A percentile compares a stretch with the other conserved stretches of the same genome.
These are phyloP conservation scores for Quercus gilva DNA, from an alignment of 306 rosid species.

Conservation along the genomic window DNA sequence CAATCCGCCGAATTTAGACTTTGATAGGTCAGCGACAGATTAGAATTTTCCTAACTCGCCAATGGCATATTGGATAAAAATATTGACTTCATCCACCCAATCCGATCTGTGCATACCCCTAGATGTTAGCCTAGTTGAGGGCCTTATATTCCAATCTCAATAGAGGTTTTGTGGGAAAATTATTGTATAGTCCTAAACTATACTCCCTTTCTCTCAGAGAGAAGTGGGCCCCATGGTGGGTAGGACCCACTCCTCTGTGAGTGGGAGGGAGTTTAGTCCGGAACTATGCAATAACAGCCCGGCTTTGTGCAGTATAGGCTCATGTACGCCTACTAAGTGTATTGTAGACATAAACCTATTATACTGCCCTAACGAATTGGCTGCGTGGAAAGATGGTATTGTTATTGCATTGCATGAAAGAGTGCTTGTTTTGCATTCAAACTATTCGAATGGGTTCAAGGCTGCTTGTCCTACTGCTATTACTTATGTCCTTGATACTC, in stretches of 20 bases:
- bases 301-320: constrained; percentile 22
- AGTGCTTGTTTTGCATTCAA: constrained; percentile 55
- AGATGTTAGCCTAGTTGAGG: constrained; percentile 66
- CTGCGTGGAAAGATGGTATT: constrained; percentile 22
- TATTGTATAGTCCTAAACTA: too few relatives aligned
- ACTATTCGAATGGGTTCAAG: constrained; percentile 53
- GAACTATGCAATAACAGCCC: not conserved
- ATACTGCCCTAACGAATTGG: constrained; percentile 43
- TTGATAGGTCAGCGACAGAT: too few relatives aligned
- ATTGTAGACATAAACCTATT: constrained; percentile 25
- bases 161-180: not conserved
- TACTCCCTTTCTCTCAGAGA: too few relatives aligned
- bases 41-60: too few relatives aligned
- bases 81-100: too few relatives aligned
- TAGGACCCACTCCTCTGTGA: too few relatives aligned
- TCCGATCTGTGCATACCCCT: too few relatives aligned
- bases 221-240: too few relatives aligned
- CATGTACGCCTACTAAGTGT: constrained; percentile 27
- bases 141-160: constrained; percentile 51
- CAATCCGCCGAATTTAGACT: too few relatives aligned
- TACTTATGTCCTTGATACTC: constrained; percentile 65
- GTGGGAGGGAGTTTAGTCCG: too few relatives aligned
- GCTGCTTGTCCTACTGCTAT: constrained; percentile 55
- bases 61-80: too few relatives aligned
- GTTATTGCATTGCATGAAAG: constrained; percentile 45